Evolutionary conservation across 1,284 basidiomycete species (phyloP).

Genomic region (Microstroma glucosiphilum): DNA sequence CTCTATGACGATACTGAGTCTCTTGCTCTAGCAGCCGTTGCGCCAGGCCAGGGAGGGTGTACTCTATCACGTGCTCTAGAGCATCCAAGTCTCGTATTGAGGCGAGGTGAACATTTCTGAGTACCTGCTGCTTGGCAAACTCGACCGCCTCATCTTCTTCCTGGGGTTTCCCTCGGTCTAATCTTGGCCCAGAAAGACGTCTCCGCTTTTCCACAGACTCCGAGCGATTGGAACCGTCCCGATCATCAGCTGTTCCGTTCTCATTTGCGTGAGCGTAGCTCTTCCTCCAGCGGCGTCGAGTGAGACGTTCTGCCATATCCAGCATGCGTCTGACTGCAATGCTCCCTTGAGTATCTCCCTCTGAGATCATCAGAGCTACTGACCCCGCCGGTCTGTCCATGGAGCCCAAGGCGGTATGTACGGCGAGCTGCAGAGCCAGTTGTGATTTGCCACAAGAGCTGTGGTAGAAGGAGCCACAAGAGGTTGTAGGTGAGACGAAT

Average conservation of each 20-base stretch:
- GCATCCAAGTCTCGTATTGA: slow-evolving; percentile 4
- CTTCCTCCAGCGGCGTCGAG: neutral
- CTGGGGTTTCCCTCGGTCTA: neutral
- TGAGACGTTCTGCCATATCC: neutral
- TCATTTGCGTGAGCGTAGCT: neutral
- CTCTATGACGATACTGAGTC: no score
- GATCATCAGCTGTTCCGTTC: neutral
- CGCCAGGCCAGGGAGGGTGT: neutral
- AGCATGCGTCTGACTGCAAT: neutral
- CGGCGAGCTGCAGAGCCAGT: slow-evolving; percentile 27
- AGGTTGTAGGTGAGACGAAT: no score
- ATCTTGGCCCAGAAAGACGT: no score
- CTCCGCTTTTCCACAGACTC: neutral
- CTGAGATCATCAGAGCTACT: slow-evolving; percentile 4
- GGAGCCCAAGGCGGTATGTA: slow-evolving; percentile 24
- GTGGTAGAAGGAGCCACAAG: neutral
- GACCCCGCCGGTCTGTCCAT: neutral
- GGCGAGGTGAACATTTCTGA: neutral
- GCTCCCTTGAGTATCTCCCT: slow-evolving; percentile 1
- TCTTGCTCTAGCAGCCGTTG: neutral
- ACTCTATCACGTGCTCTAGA: slow-evolving; percentile 1
- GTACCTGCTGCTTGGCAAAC: neutral
- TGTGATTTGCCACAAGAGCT: slow-evolving; percentile 40
- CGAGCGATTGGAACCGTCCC: neutral
- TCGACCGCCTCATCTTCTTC: neutral